phyloP scores from a whole-genome alignment of 352 stramenopile species.

The Aphanomyces astaci region DNA sequence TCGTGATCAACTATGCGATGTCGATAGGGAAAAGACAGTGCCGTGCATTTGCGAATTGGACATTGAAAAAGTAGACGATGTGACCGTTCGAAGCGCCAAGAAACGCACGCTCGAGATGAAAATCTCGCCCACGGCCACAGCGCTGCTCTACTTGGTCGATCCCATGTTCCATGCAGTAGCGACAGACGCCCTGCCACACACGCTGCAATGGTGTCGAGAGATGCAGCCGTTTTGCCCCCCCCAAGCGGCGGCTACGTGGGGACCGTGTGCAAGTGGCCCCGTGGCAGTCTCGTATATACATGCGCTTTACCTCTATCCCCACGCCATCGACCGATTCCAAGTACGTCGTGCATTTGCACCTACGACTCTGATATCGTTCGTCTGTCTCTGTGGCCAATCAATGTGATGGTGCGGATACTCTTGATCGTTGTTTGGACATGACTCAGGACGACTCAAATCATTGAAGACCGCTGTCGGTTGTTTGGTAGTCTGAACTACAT shows the following conservation, averaged over 20 bases:
- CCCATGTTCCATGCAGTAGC: background rate
- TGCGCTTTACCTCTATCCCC: slow-evolving; percentile 54
- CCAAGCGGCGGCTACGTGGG: slow-evolving; percentile 30
- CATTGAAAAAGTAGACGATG: slow-evolving; percentile 38
- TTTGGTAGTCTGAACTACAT: too few species aligned
- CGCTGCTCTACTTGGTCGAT: background rate
- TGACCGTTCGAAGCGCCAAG: slow-evolving; percentile 13
- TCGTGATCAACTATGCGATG: too few species aligned
- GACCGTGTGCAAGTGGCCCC: slow-evolving; percentile 39
- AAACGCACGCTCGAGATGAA: slow-evolving; percentile 16
- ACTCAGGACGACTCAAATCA: too few species aligned
- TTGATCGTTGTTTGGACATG: too few species aligned
- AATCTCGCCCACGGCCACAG: background rate
- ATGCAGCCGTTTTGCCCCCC: slow-evolving; percentile 56
- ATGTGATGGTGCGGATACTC: too few species aligned
- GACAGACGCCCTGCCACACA: background rate
- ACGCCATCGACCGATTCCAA: slow-evolving; percentile 54
- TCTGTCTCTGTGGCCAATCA: too few species aligned
- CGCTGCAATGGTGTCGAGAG: slow-evolving; percentile 35
- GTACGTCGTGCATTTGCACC: background rate
- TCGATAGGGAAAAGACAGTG: slow-evolving; percentile 39
- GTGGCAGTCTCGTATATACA: slow-evolving; percentile 53
- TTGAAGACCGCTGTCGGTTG: too few species aligned
- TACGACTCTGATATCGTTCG: background rate
- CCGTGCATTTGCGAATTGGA: slow-evolving; percentile 52